Evolutionary conservation across 1,284 basidiomycete species (phyloP).

Genomic region (Stygiomarasmius scandens): DNA sequence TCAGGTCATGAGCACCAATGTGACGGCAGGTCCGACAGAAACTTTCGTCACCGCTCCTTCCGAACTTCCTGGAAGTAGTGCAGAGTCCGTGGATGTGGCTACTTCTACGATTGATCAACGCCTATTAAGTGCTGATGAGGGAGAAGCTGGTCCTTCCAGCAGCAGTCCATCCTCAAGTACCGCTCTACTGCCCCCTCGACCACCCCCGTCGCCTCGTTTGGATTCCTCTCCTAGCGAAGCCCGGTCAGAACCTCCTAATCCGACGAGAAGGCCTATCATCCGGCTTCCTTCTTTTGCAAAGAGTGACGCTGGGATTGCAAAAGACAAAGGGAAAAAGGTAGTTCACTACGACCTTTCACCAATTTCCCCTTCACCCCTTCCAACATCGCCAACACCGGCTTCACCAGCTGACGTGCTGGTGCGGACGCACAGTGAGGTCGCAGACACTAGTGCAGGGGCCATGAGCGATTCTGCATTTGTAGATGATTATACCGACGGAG

Average conservation of each 20-base stretch:
- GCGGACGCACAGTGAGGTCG: constrained; percentile 51
- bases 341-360: constrained; percentile 46
- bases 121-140: neutral
- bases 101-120: neutral
- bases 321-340: constrained; percentile 32
- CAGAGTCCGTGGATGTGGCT: neutral
- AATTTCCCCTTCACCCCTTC: constrained; percentile 19
- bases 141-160: constrained; percentile 4
- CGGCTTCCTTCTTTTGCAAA: constrained; percentile 21
- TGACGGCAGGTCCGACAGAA: constrained; percentile 19
- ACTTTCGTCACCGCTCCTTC: constrained; percentile 41
- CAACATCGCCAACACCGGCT: constrained; percentile 40
- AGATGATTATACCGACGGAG: constrained; percentile 34
- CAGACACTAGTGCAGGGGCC: constrained; percentile 65
- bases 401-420: constrained; percentile 63
- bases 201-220: constrained; percentile 19
- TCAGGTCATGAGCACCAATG: constrained; percentile 3
- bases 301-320: constrained; percentile 24
- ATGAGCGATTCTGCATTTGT: constrained; percentile 31
- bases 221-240: constrained; percentile 15
- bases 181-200: constrained; percentile 17
- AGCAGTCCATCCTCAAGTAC: constrained; percentile 24
- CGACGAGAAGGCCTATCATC: constrained; percentile 23
- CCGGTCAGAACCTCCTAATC: constrained; percentile 21
- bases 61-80: constrained; percentile 11